Percentiles rank a stretch among this genome's conserved stretches.
Evolutionary conservation across 2,329 filamentous ascomycete genomes (phyloP).

Genomic region (Sphaerostilbella broomeana): DNA sequence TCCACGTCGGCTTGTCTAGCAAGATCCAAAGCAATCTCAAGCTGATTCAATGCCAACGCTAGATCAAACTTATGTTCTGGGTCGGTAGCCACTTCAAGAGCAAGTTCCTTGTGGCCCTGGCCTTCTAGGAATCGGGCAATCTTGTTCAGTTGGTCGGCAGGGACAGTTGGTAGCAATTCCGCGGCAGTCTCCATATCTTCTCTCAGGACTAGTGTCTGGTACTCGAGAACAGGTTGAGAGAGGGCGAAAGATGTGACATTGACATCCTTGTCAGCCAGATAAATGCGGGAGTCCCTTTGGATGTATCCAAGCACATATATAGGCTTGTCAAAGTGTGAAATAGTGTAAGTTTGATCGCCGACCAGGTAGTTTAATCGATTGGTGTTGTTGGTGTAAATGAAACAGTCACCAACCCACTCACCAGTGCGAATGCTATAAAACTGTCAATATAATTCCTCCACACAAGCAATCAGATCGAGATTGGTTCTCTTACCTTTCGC

Average conservation of each 20-base stretch:
- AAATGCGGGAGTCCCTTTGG: constrained; percentile 88
- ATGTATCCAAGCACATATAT: constrained; percentile 96
- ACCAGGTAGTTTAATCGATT: constrained; percentile 97
- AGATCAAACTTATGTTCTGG: constrained; percentile 95
- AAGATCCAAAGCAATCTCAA: constrained; percentile 79
- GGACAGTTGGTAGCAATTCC: constrained; percentile 77
- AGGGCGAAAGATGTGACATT: constrained; percentile 83
- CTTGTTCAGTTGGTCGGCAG: constrained; percentile 93
- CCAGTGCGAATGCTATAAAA: constrained; percentile 71
- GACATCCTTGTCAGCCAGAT: constrained; percentile 93
- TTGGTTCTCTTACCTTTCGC: constrained; percentile 58
- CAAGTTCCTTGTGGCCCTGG: constrained; percentile 93
- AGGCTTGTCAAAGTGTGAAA: constrained; percentile 91
- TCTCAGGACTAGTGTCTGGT: constrained; percentile 90
- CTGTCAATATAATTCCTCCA: neutral
- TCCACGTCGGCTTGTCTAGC: constrained; percentile 79
- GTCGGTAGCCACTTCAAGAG: constrained; percentile 89
- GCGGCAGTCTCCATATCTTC: constrained; percentile 88
- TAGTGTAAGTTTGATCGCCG: constrained; percentile 94
- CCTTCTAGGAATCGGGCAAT: constrained; percentile 96
- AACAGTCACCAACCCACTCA: constrained; percentile 97
- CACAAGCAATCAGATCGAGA: neutral
- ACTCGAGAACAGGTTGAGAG: constrained; percentile 88
- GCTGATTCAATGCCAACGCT: constrained; percentile 71
- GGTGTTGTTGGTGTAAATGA: constrained; percentile 96